Evolutionary conservation across 2,329 filamentous ascomycete species (phyloP).

Genomic region (Corniculantispora saksenae): DNA sequence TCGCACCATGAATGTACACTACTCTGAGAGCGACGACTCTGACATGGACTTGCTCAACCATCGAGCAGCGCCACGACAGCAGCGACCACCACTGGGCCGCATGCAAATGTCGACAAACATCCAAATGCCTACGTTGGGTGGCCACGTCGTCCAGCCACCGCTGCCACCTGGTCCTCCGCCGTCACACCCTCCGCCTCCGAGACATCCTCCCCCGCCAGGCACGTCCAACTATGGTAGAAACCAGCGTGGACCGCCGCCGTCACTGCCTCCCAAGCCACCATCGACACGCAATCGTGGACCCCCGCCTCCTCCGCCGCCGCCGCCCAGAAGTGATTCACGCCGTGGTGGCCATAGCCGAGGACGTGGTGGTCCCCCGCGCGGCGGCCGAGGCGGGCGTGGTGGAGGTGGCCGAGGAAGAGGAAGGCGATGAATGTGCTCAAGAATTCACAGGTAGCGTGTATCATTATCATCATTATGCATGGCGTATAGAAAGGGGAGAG

Average conservation of each 20-base stretch:
- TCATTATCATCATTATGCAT: not conserved
- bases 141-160: conserved; percentile 33
- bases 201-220: conserved; percentile 28
- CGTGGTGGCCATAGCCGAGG: not conserved
- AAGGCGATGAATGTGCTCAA: conserved; percentile 17
- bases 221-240: conserved; percentile 21
- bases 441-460: not conserved
- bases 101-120: conserved; percentile 45
- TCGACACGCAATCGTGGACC: conserved; percentile 25
- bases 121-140: conserved; percentile 33
- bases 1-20: conserved; percentile 42
- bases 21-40: conserved; percentile 50
- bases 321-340: not conserved
- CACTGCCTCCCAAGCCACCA: conserved; percentile 18
- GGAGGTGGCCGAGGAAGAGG: conserved; percentile 29
- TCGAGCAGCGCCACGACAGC: conserved; percentile 33
- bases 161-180: conserved; percentile 42
- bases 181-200: conserved; percentile 28
- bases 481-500: not conserved
- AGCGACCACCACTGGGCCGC: conserved; percentile 30
- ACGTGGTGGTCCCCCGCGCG: conserved; percentile 5
- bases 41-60: conserved; percentile 45
- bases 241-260: conserved; percentile 20
- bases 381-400: conserved; percentile 28
- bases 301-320: conserved; percentile 30